Evolutionary conservation across 495 filamentous ascomycete species (phyloP), one percentile per base, ranked within the genome.

Genomic region (Cairneyella variabilis): DNA sequence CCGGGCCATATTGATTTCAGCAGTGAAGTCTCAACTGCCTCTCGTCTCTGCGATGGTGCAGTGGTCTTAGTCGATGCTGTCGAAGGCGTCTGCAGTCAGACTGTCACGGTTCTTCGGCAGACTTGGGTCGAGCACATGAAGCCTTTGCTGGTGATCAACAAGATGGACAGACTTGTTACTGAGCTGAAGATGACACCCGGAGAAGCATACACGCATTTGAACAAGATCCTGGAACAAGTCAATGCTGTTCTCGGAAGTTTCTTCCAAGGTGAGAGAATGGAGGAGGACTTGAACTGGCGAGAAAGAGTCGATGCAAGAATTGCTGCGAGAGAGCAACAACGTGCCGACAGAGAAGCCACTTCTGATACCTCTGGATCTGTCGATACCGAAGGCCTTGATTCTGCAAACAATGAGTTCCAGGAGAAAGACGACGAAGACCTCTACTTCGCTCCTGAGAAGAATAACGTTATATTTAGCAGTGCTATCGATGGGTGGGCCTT

Each of bases 1-100:
- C 93, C 93, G 0, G 93, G 93, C 8, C 93, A 99, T 66, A 96
- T 99, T 41, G 93, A 99, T 66, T 99, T 99, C 71, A 96, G 91
- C 75, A 95, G 89, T 52, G 93, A 99, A 67, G 93, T 99, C 2
- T 96, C 91, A 1, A 97, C 91, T 0, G 93, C 93, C 1, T 97
- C 92, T 0, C 82, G 93, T 38, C 75, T 99, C 11, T 97, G 92
- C 56, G 93, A 99, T 71, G 93, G 95, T 23, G 93, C 92, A 1
- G 78, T 97, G 8, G 88, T 99, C 10, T 75, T 99, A 17, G 90
- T 99, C n/a, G 93, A 99, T 71, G 93, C 93, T 2, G 93, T 97
- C 2, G 93, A 99, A 65, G 93, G 93, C 30, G 93, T 99, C 14
- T 97, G 93, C 72, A 96, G 90, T 66, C 93, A 99, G 72, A 99